Conservation (phyloP, 2,329 filamentous ascomycete genomes). For the Colletotrichum sansevieriae region DNA sequence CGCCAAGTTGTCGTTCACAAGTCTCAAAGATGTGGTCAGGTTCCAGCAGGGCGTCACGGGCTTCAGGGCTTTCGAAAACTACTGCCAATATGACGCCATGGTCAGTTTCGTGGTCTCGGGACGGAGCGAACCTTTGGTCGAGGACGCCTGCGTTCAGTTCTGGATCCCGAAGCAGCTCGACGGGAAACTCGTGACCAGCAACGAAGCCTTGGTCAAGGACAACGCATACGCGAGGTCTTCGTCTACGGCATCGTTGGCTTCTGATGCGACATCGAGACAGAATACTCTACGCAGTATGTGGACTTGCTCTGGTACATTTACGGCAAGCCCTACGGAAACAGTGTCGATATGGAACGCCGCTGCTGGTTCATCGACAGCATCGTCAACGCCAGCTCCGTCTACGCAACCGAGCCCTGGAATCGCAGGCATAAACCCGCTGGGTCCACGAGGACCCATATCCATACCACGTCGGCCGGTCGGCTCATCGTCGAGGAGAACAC, state of each 20-base stretch:
- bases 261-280: constrained; percentile 21
- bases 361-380: not conserved
- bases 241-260: not conserved
- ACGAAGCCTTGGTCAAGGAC: constrained; percentile 23
- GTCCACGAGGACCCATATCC: constrained; percentile 23
- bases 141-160: constrained; percentile 49
- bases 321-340: constrained; percentile 30
- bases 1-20: constrained; percentile 47
- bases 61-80: constrained; percentile 48
- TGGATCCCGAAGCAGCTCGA: constrained; percentile 49
- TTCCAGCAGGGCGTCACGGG: constrained; percentile 53
- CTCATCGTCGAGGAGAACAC: constrained; percentile 20
- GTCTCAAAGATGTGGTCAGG: constrained; percentile 46
- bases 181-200: constrained; percentile 46
- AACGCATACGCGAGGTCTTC: not conserved
- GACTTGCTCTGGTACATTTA: constrained; percentile 5
- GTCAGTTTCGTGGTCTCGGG: constrained; percentile 49
- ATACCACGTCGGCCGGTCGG: constrained; percentile 38
- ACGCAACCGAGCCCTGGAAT: not conserved
- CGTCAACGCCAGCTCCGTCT: constrained; percentile 43
- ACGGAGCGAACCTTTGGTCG: constrained; percentile 42
- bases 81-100: constrained; percentile 46
- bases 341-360: constrained; percentile 22
- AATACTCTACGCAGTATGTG: constrained; percentile 19
- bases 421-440: not conserved